phyloP scores from a whole-genome alignment of 2,329 filamentous ascomycete genomes.

The Exophiala calicioides region DNA sequence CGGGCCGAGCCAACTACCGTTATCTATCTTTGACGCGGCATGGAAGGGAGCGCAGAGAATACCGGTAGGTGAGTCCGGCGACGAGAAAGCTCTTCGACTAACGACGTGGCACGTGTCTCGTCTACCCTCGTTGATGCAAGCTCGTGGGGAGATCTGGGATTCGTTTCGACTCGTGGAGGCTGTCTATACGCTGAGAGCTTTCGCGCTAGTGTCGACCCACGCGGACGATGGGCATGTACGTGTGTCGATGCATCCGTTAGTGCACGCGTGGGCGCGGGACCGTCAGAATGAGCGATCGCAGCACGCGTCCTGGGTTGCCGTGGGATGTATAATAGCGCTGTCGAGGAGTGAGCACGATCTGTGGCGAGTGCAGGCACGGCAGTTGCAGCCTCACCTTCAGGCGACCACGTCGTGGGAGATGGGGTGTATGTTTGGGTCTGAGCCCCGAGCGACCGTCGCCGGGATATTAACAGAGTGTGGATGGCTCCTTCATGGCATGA shows the following conservation, averaged over 20 bases:
- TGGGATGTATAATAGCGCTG: conserved; percentile 23
- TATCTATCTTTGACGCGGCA: conserved; percentile 35
- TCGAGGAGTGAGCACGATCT: conserved; percentile 2
- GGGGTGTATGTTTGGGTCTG: conserved; percentile 3
- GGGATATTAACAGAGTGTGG: conserved; percentile 13
- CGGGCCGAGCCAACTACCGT: conserved; percentile 31
- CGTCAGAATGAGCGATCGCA: conserved; percentile 29
- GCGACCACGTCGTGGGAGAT: conserved; percentile 16
- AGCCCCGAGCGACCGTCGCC: conserved; percentile 2
- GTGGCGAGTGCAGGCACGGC: conserved; percentile 10
- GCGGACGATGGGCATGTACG: conserved; percentile 12
- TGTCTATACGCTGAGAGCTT: conserved; percentile 33
- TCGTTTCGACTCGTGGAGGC: conserved; percentile 33
- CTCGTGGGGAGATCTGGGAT: conserved; percentile 33
- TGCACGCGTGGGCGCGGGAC: conserved; percentile 40
- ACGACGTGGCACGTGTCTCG: conserved; percentile 24
- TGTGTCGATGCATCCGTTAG: conserved; percentile 40
- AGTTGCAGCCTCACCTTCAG: conserved; percentile 23
- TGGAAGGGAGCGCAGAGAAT: conserved; percentile 27
- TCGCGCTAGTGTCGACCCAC: conserved; percentile 33
- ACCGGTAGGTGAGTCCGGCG: not conserved
- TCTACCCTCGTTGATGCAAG: conserved; percentile 27
- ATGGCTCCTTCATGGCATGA: not conserved
- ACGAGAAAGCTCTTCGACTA: conserved; percentile 8
- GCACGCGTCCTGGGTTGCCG: conserved; percentile 29